Evolutionary conservation across 1,139 yeast species (phyloP).

Genomic region (Yamadazyma dendronema): DNA sequence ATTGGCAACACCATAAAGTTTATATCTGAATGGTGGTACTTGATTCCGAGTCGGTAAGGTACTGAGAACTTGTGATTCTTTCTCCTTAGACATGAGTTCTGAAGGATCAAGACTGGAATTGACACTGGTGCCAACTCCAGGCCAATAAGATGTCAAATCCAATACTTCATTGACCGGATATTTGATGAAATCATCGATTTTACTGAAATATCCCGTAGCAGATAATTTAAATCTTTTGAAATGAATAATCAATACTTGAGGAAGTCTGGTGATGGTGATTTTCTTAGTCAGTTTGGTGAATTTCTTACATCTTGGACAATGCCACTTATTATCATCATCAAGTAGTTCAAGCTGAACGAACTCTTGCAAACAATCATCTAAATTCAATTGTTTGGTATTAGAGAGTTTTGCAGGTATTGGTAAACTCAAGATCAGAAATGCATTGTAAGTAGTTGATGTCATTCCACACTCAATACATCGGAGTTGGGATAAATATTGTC

Average conservation of each 20-base stretch:
- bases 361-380: constrained; percentile 67
- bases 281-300: constrained; percentile 68
- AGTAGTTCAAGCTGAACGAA: constrained; percentile 67
- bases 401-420: constrained; percentile 58
- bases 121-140: constrained; percentile 42
- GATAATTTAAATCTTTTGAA: constrained; percentile 70
- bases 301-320: constrained; percentile 76
- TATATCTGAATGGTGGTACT: constrained; percentile 74
- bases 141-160: constrained; percentile 81
- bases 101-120: constrained; percentile 15
- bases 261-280: constrained; percentile 68
- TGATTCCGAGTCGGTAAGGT: constrained; percentile 73
- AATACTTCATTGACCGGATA: constrained; percentile 58
- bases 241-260: constrained; percentile 69
- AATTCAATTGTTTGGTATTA: constrained; percentile 23
- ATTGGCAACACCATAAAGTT: constrained; percentile 82
- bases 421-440: constrained; percentile 72
- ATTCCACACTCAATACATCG: constrained; percentile 71
- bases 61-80: constrained; percentile 43
- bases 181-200: constrained; percentile 59
- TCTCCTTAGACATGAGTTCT: constrained; percentile 29
- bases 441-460: constrained; percentile 86
- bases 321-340: constrained; percentile 86
- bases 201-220: constrained; percentile 46
- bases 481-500: constrained; percentile 81